Base-by-base conservation (phyloP, 1,139 yeast genomes). In the Pichia norvegensis region DNA sequence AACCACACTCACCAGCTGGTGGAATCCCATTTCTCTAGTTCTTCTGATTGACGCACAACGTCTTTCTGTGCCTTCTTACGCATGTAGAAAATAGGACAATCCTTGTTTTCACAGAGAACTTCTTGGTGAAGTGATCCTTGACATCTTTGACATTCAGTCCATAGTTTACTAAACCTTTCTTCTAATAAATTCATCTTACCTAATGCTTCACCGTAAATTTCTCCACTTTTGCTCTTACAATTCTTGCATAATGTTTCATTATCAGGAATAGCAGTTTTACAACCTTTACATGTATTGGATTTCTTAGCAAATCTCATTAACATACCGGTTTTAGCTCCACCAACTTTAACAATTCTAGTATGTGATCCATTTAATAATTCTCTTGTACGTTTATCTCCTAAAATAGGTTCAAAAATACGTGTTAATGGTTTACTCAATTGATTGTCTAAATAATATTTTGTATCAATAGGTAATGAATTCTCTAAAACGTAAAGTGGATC, bases 71-170 rank as follows among this genome's bases (percentile, higher is more conserved):
- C 95, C 63, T 92, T 90, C 63, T 83, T 90, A 60, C 99, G 75
- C 98, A 94, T 92, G 64, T 92, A 94, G 59, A 92, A 94, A 35
- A 94, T 92, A 1, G 97, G 97, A 67, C 99, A 94, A 65, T 92
- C 97, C 56, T 88, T 88, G 56, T 92, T 87, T 0, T 96, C 83
- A 63, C 99, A 94, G 37, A 92, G 70, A 8, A 94, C 98, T 58
- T 92, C 97, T 64, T 88, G 97, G 59, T 92, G 97, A 49, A 94
- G 68, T 21, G 95, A 85, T 0, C 97, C 97, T 58, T 94, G 97
- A 64, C 98, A 94, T 53, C 97, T 72, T 67, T 94, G 99, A 63
- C 99, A 94, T 61, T 94, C 96, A 0, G 98, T 92, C 99, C 99
- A 94, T 50, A 94, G 68, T 52, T 95, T 71, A 1, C 95, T 82